Base-by-base conservation (phyloP, 257 asterid species). In the Penstemon eatonii region DNA sequence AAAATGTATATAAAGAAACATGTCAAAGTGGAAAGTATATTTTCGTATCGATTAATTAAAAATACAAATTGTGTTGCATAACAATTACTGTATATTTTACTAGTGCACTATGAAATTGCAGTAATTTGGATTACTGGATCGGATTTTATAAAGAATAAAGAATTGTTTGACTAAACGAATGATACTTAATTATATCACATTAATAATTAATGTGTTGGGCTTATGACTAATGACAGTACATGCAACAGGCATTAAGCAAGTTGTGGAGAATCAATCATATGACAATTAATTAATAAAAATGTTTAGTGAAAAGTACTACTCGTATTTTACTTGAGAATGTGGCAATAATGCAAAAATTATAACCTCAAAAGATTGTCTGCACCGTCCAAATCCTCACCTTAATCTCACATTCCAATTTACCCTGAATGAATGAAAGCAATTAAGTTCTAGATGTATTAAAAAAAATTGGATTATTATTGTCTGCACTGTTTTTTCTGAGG, bases 301-400 rank as follows among this genome's bases (percentile, higher is more conserved):
- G 72, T 68, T 67, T 62, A 39, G 1, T 45, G 41, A 45, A 39
- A 45, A 68, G 56, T 15, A 46, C 5, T 12, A 15, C 18, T 15
- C 18, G 18, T 15, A n/a, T 11, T 41, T 56, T 56, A 71, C 72
- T 66, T 66, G 44, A 67, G 55, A 63, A 45, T 56, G 74, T 58
- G 61, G 45, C 62, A 76, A 64, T 76, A 36, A 58, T 68, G 76
- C 78, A 39, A 25, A 25, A 25, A 25, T 25, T 60, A 38, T 46
- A 70, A 49, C 57, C 57, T 67, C 51, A 4, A 46, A 56, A 65
- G 77, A 78, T 78, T 39, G 72, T 46, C 69, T 72, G 79, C 79
- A 81, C 86, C 86, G 83, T 33, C 86, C 86, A 75, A 75, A 81
- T 78, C 82, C 75, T 36, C 10, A 18, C 6, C 10, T 5, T 0